These are phyloP conservation scores for Capsella bursapastoris DNA, from an alignment of 345 rosid genomes.

Conservation along the genomic window DNA sequence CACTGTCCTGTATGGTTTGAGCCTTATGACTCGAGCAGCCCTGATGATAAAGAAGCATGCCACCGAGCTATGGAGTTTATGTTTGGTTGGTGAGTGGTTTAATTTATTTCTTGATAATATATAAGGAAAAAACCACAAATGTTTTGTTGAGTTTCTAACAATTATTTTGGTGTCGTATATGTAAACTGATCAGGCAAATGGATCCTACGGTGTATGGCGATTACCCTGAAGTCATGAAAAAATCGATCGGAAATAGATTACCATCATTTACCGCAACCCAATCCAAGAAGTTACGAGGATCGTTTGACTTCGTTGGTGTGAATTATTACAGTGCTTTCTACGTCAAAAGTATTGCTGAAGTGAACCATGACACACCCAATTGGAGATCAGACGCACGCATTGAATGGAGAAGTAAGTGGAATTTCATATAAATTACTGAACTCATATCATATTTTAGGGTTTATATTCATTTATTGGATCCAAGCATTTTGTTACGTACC, in stretches of 20 bases:
- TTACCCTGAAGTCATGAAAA: constrained; percentile 45
- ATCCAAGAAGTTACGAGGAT: constrained; percentile 38
- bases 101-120: neutral
- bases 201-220: constrained; percentile 47
- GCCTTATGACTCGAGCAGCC: constrained; percentile 41
- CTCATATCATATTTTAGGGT: neutral
- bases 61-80: constrained; percentile 47
- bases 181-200: constrained; percentile 39
- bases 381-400: constrained; percentile 51
- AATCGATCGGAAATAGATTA: constrained; percentile 40
- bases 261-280: constrained; percentile 39
- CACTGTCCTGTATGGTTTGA: constrained; percentile 47
- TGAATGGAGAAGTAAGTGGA: constrained; percentile 49
- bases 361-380: constrained; percentile 35
- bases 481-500: neutral
- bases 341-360: constrained; percentile 34
- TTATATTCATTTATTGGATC: neutral
- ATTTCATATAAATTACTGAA: neutral
- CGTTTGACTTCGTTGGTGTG: constrained; percentile 47
- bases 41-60: constrained; percentile 41
- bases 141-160: neutral
- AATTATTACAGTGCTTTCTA: constrained; percentile 48
- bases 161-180: no score
- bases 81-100: constrained; percentile 45
- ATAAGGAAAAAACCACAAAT: neutral